Conservation (phyloP, 345 rosid species). For the Salix udensis region DNA sequence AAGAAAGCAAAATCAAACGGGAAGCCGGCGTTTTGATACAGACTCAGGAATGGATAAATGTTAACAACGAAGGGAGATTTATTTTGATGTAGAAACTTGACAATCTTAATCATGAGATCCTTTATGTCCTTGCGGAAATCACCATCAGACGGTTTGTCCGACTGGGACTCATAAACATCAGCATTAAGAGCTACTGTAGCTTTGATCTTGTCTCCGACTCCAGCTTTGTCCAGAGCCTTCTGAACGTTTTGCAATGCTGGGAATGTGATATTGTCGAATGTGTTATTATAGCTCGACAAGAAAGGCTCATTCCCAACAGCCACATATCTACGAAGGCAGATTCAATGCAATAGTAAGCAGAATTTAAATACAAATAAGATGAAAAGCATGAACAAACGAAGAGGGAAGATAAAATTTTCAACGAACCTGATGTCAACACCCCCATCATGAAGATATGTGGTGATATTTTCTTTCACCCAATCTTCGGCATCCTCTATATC, state of each 20-base stretch:
- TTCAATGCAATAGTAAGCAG: neutral
- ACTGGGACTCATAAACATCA: conserved; percentile 59
- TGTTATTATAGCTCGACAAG: conserved; percentile 58
- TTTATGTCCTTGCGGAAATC: conserved; percentile 48
- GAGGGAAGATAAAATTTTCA: no score
- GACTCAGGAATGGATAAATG: conserved; percentile 84
- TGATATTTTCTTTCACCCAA: conserved; percentile 75
- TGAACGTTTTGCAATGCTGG: conserved; percentile 76
- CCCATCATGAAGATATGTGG: conserved; percentile 35
- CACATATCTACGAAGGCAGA: conserved; percentile 47
- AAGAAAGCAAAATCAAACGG: conserved; percentile 66
- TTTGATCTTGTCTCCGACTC: conserved; percentile 48
- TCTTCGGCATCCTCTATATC: conserved; percentile 43
- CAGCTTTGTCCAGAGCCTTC: conserved; percentile 58
- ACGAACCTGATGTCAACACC: conserved; percentile 66
- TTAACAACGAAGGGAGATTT: conserved; percentile 67
- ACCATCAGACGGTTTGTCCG: conserved; percentile 66
- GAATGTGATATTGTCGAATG: conserved; percentile 33
- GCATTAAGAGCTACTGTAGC: conserved; percentile 70
- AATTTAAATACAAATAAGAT: neutral
- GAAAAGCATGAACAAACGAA: neutral
- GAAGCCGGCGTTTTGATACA: conserved; percentile 51
- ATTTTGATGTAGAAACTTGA: conserved; percentile 40
- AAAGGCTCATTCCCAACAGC: conserved; percentile 92
- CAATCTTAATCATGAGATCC: conserved; percentile 38